phyloP scores from a whole-genome alignment of 768 basidiomycete species.

The Macrocybe gigantea region DNA sequence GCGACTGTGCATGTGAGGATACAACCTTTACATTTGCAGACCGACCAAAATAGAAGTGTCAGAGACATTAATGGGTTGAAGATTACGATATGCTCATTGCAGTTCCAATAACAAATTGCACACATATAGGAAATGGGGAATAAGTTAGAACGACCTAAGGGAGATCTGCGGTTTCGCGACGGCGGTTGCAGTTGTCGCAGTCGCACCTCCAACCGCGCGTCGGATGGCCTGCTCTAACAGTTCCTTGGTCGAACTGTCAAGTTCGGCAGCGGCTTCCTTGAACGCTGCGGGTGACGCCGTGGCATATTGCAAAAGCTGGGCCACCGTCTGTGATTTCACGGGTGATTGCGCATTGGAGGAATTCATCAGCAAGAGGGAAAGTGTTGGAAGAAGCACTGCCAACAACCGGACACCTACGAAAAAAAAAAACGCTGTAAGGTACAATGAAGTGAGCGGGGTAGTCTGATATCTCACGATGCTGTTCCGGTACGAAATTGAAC shows the following conservation, averaged over 20 bases:
- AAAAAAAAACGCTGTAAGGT: constrained; percentile 8
- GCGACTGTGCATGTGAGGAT: too few species aligned
- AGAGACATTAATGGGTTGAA: too few species aligned
- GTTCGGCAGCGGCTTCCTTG: constrained; percentile 73
- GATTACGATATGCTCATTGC: too few species aligned
- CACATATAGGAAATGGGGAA: not conserved
- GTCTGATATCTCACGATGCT: constrained; percentile 47
- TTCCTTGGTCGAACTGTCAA: constrained; percentile 53
- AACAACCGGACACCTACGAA: constrained; percentile 58
- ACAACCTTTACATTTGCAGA: too few species aligned
- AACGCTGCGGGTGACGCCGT: constrained; percentile 68
- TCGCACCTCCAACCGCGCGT: constrained; percentile 55
- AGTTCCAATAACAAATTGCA: too few species aligned
- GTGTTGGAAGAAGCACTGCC: constrained; percentile 69
- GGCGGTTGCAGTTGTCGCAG: constrained; percentile 22
- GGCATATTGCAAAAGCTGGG: constrained; percentile 69
- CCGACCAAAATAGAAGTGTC: too few species aligned
- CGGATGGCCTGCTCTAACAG: constrained; percentile 75
- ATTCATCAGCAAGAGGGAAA: constrained; percentile 63
- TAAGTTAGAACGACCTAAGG: constrained; percentile 53
- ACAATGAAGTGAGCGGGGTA: not conserved
- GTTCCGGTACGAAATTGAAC: constrained; percentile 48
- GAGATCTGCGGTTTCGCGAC: constrained; percentile 73
- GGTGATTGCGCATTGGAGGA: constrained; percentile 33
- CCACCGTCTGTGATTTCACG: constrained; percentile 52